A percentile compares a stretch with the other conserved stretches of the same genome.
Conservation (phyloP, 2,329 filamentous ascomycete genomes). For the Penicillium paneum region DNA sequence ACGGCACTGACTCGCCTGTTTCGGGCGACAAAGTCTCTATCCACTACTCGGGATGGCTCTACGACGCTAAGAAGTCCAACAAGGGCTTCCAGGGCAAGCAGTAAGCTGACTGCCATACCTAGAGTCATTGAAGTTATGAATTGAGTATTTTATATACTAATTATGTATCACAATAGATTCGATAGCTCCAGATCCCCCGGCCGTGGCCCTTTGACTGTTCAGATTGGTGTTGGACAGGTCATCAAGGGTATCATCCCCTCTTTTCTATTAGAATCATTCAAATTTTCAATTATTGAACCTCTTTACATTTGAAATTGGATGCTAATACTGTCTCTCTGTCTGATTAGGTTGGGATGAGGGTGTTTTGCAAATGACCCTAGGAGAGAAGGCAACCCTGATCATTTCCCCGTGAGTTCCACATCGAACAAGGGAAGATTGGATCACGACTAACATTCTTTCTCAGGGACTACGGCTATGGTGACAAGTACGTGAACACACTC, state of each 20-base stretch:
- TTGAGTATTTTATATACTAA: not conserved
- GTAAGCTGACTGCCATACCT: conserved; percentile 49
- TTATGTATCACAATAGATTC: conserved; percentile 58
- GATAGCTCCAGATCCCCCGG: conserved; percentile 69
- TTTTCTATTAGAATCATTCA: not conserved
- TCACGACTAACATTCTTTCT: not conserved
- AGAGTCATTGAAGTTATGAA: not conserved
- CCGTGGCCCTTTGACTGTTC: conserved; percentile 69
- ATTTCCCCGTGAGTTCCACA: conserved; percentile 64
- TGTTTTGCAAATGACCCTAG: conserved; percentile 76
- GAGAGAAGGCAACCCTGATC: conserved; percentile 80
- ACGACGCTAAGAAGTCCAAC: conserved; percentile 60
- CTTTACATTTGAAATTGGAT: not conserved
- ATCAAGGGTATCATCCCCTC: conserved; percentile 66
- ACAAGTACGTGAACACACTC: conserved; percentile 30
- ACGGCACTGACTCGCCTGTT: conserved; percentile 56
- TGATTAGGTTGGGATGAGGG: conserved; percentile 73
- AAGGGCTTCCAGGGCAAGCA: conserved; percentile 64
- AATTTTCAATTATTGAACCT: not conserved
- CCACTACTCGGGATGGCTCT: conserved; percentile 85
- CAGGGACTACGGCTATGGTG: conserved; percentile 38
- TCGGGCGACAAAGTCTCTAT: conserved; percentile 74
- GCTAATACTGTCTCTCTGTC: not conserved
- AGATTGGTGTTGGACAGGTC: conserved; percentile 77
- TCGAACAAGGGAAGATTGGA: not conserved